Evolutionary conservation across 305 asterid species (phyloP).

Genomic region (Ilex paraguariensis): DNA sequence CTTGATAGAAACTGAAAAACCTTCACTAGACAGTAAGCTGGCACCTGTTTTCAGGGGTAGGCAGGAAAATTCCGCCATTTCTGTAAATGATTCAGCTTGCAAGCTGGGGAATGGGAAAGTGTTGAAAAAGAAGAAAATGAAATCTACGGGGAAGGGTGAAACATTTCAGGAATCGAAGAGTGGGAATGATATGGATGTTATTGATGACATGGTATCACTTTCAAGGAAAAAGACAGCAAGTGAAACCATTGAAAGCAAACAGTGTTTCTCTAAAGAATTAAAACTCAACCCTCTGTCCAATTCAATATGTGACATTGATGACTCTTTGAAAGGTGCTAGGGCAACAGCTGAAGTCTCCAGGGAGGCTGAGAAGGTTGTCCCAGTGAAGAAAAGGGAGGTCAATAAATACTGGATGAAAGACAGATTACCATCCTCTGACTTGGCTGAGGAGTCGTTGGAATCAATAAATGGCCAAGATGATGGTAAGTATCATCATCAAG

Average conservation of each 20-base stretch:
- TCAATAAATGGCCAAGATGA: constrained; percentile 34
- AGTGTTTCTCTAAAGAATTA: constrained; percentile 27
- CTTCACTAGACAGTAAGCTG: constrained; percentile 23
- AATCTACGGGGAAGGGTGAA: constrained; percentile 32
- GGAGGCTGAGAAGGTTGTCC: constrained; percentile 33
- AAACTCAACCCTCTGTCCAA: constrained; percentile 30
- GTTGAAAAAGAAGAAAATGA: constrained; percentile 30
- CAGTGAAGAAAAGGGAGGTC: constrained; percentile 33
- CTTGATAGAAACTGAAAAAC: constrained; percentile 35
- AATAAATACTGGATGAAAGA: constrained; percentile 38
- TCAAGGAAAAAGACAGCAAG: constrained; percentile 30
- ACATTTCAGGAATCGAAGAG: constrained; percentile 29
- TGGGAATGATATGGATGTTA: constrained; percentile 24
- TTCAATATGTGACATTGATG: constrained; percentile 20
- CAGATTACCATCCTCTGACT: constrained; percentile 32
- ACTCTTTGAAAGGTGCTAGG: constrained; percentile 21
- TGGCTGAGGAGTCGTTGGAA: constrained; percentile 31
- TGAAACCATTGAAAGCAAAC: constrained; percentile 31
- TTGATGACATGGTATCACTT: constrained; percentile 23
- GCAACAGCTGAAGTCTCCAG: constrained; percentile 19
- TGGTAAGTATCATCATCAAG: constrained; percentile 32
- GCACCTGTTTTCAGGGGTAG: constrained; percentile 30
- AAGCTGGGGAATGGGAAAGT: constrained; percentile 32
- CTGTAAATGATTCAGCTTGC: constrained; percentile 30
- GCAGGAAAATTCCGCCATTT: constrained; percentile 24